Base-by-base conservation (phyloP, 352 stramenopile species). In the Pythium folliculosum region DNA sequence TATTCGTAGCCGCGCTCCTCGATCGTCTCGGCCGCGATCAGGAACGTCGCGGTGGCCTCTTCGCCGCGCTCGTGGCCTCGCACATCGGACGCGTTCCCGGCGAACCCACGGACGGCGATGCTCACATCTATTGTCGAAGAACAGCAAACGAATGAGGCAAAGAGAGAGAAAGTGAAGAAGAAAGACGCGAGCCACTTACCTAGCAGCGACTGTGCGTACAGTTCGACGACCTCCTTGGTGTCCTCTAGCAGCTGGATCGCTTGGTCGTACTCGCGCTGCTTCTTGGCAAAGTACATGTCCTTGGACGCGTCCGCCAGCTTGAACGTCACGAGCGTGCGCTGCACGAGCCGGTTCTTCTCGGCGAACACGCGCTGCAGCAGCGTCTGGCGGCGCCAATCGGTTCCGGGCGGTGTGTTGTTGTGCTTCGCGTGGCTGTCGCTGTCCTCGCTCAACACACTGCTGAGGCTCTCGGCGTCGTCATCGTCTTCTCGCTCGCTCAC, bases 291-390 rank as follows among this genome's bases (percentile, higher is more conserved):
- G 48, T 74, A 77, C 30, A 77, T 32, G 60, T 93, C 84, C 63
- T 69, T 76, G 13, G 84, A 83, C 14, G 75, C 73, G 38, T 86
- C 74, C 8, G 80, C 69, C 5, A 93, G 61, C 1, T 60, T 81
- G 32, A 75, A 80, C 2, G 66, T 72, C 37, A 93, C 78, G 17
- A 91, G 76, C 22, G 80, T 60, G 30, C 78, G 82, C 70, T 93
- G 84, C 25, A 93, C 74, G 12, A 84, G 47, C 32, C 84, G 82
- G 63, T 93, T 93, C 67, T 89, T 89, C 59, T 77, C 70, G 50
- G 23, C 21, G 17, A 70, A 1, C 10, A 52, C 66, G 49, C 32
- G 81, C 48, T 56, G 55, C 52, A 72, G 44, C 14, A 58, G 17
- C 6, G 21, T 67, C 50, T 67, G 55, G 40, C 59, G 27, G 1